phyloP scores from a whole-genome alignment of 2,329 filamentous ascomycete species.

The Fusarium bactridioides region DNA sequence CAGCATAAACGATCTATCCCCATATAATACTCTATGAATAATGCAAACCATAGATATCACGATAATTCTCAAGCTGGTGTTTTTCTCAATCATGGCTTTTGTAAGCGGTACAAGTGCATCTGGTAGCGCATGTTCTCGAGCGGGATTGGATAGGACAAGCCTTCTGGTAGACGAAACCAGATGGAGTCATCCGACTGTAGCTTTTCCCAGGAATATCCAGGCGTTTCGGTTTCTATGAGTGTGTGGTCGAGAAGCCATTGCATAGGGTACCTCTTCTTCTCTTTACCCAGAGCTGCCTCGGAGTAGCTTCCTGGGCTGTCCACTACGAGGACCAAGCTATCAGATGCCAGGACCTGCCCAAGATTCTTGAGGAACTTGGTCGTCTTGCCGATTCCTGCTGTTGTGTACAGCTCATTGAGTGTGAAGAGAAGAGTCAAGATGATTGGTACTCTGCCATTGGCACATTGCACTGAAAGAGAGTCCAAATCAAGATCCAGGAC shows the following conservation, averaged over 20 bases:
- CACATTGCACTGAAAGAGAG: conserved; percentile 46
- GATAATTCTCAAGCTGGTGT: conserved; percentile 1
- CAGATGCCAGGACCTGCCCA: conserved; percentile 63
- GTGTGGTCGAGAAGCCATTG: conserved; percentile 90
- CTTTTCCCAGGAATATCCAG: conserved; percentile 71
- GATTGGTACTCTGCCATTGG: conserved; percentile 46
- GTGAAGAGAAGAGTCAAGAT: conserved; percentile 91
- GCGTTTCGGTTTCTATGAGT: conserved; percentile 60
- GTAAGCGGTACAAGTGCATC: conserved; percentile 76
- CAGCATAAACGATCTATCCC: conserved; percentile 8
- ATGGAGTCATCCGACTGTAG: conserved; percentile 77
- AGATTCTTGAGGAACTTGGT: conserved; percentile 78
- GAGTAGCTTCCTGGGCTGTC: conserved; percentile 96
- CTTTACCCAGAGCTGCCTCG: conserved; percentile 73
- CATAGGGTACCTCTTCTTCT: conserved; percentile 82
- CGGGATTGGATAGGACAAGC: conserved; percentile 79
- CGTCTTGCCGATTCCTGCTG: conserved; percentile 74
- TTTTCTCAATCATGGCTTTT: conserved; percentile 31
- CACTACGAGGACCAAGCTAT: conserved; percentile 80
- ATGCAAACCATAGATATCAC: conserved; percentile 30
- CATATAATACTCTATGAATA: conserved; percentile 13
- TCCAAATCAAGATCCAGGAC: conserved; percentile 52
- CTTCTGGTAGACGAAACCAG: conserved; percentile 81
- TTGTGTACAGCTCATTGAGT: conserved; percentile 90
- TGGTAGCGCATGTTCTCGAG: conserved; percentile 97